phyloP scores from a whole-genome alignment of 1,284 basidiomycete species.

The Apiotrichum akiyoshidainum region DNA sequence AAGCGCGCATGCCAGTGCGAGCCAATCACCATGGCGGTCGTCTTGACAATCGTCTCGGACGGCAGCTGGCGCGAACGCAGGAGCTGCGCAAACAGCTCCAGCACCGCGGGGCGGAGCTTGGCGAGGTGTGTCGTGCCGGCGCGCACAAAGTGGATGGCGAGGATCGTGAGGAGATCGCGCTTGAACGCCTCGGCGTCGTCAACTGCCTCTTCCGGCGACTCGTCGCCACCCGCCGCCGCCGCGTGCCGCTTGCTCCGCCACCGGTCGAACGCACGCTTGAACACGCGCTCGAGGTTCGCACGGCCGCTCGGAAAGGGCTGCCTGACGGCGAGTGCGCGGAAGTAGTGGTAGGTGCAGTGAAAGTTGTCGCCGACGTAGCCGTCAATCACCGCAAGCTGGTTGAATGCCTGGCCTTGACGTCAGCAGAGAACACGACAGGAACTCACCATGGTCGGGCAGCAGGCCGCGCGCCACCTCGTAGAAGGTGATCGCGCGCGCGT shows the following conservation, averaged over 20 bases:
- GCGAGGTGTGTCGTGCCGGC: constrained; percentile 29
- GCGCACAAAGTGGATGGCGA: constrained; percentile 42
- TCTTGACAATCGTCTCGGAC: constrained; percentile 69
- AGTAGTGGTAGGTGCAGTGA: constrained; percentile 77
- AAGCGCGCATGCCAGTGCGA: constrained; percentile 78
- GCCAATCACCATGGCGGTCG: constrained; percentile 69
- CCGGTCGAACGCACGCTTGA: constrained; percentile 64
- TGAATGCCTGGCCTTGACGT: constrained; percentile 72
- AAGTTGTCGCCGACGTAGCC: constrained; percentile 81
- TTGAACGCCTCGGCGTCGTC: constrained; percentile 63
- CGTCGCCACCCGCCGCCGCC: constrained; percentile 36
- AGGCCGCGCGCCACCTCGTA: constrained; percentile 80
- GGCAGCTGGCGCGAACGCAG: constrained; percentile 69
- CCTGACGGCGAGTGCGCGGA: constrained; percentile 81
- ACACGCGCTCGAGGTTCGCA: constrained; percentile 73
- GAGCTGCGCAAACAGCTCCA: constrained; percentile 46
- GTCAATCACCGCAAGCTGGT: constrained; percentile 90
- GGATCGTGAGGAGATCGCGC: constrained; percentile 66
- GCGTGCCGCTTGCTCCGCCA: constrained; percentile 36
- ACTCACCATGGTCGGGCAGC: constrained; percentile 63
- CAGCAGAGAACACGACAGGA: not conserved
- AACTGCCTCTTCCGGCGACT: constrained; percentile 25
- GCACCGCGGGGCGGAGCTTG: constrained; percentile 19
- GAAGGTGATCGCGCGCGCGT: constrained; percentile 69
- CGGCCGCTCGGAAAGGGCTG: constrained; percentile 82